A percentile compares a stretch with the other conserved stretches of the same genome.
Conservation (phyloP, 768 basidiomycete genomes). For the Hemileccinum rubropunctum region DNA sequence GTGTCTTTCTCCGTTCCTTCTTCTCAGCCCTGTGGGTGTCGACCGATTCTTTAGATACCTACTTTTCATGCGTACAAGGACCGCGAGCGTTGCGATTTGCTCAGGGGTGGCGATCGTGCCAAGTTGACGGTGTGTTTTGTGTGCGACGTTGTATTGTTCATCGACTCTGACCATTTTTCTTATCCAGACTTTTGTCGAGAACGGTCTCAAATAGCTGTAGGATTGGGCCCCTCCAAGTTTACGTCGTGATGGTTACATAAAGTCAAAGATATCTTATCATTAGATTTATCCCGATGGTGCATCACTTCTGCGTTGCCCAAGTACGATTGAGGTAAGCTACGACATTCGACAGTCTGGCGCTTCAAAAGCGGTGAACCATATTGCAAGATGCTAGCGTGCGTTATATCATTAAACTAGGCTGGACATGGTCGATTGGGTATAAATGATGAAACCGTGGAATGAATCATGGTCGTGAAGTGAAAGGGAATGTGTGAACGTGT, state of each 20-base stretch:
- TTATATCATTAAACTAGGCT: constrained; percentile 26
- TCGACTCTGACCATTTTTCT: background rate
- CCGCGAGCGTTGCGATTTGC: accelerated
- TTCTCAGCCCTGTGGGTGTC: background rate
- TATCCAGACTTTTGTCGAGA: background rate
- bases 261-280: background rate
- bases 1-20: constrained; percentile 16
- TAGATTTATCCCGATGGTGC: background rate
- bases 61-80: constrained; percentile 12
- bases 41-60: constrained; percentile 16
- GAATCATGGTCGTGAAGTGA: constrained; percentile 19
- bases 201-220: too few species aligned
- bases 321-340: background rate
- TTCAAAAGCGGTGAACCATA: constrained; percentile 1
- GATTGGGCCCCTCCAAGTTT: too few species aligned
- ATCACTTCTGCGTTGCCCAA: background rate
- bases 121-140: constrained; percentile 2
- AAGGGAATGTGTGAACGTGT: background rate
- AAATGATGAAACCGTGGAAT: constrained; percentile 18
- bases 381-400: constrained; percentile 27
- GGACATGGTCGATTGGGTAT: constrained; percentile 28
- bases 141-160: background rate
- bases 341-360: background rate
- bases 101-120: background rate
- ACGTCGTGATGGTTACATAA: too few species aligned